Percentiles rank a stretch among this genome's conserved stretches.
Conservation (phyloP, 2,329 filamentous ascomycete species). For the Aspergillus versicolor region DNA sequence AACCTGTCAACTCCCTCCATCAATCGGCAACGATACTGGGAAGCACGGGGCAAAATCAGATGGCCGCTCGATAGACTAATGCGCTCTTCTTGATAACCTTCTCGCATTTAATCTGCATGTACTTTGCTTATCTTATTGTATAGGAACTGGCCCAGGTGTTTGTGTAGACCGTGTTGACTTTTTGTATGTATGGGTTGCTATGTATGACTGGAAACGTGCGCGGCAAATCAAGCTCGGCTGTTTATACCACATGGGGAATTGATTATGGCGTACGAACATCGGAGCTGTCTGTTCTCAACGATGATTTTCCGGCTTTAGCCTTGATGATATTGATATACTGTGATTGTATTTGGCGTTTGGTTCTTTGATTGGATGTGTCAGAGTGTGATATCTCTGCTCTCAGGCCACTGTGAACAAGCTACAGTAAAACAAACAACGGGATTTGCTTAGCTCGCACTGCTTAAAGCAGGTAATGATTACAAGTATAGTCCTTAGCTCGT, state of each 20-base stretch:
- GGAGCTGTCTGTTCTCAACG: conserved; percentile 8
- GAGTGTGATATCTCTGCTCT: background rate
- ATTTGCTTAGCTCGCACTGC: background rate
- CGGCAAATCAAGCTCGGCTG: conserved; percentile 12
- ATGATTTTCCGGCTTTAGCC: conserved; percentile 1
- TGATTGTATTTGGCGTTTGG: conserved; percentile 5
- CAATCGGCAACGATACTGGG: conserved; percentile 30
- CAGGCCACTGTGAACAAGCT: background rate
- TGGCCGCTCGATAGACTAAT: conserved; percentile 30
- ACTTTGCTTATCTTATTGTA: conserved; percentile 12
- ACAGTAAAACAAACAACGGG: background rate
- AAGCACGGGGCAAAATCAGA: conserved; percentile 30
- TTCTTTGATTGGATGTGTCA: background rate
- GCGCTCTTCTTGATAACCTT: conserved; percentile 1
- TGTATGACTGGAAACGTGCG: conserved; percentile 21
- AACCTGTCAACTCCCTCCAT: conserved; percentile 32
- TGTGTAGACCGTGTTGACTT: conserved; percentile 16
- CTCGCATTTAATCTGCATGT: conserved; percentile 1
- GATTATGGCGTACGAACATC: conserved; percentile 18
- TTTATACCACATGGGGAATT: conserved; percentile 13
- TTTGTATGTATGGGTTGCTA: conserved; percentile 23
- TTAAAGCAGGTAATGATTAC: background rate
- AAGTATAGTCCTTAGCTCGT: background rate
- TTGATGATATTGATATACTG: background rate
- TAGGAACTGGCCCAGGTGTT: conserved; percentile 16